Percentiles rank a stretch among this genome's conserved stretches.
Evolutionary conservation across 2,329 filamentous ascomycete genomes (phyloP).

Genomic region (Ceratocystis cacaofunesta): DNA sequence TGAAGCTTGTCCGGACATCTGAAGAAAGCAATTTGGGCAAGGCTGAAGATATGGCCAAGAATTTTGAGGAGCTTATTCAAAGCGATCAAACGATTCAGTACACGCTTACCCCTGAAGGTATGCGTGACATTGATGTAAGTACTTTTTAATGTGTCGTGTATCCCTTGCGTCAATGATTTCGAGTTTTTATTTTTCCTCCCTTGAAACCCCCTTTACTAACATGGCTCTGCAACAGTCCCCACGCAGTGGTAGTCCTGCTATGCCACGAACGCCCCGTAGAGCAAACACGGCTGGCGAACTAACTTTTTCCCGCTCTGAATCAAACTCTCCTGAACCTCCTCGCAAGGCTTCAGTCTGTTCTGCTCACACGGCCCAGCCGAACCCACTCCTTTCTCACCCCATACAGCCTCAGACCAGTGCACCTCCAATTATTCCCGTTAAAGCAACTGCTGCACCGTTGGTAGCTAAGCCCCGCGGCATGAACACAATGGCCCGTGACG

Average conservation of each 20-base stretch:
- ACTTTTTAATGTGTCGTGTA: background rate
- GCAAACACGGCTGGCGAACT: constrained; percentile 30
- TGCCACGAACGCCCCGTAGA: constrained; percentile 30
- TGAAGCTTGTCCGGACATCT: constrained; percentile 40
- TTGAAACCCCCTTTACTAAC: constrained; percentile 6
- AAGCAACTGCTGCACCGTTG: background rate
- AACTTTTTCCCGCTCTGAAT: constrained; percentile 36
- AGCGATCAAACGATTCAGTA: constrained; percentile 73
- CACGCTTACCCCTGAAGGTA: constrained; percentile 64
- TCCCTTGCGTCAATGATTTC: background rate
- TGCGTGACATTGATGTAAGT: constrained; percentile 61
- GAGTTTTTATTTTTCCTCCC: background rate
- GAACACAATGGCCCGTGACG: constrained; percentile 45
- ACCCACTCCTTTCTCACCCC: constrained; percentile 16
- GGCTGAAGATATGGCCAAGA: constrained; percentile 45
- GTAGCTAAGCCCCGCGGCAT: background rate
- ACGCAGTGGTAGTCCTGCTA: constrained; percentile 27
- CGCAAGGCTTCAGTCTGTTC: constrained; percentile 16
- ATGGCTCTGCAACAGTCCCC: constrained; percentile 12
- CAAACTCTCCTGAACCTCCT: constrained; percentile 25
- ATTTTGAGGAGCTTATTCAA: constrained; percentile 67
- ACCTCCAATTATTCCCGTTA: constrained; percentile 19
- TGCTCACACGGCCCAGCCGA: constrained; percentile 14
- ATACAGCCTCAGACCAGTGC: constrained; percentile 8
- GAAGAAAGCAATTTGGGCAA: constrained; percentile 38